Conservation (phyloP, 768 basidiomycete genomes). For the Fomitopsis serialis region DNA sequence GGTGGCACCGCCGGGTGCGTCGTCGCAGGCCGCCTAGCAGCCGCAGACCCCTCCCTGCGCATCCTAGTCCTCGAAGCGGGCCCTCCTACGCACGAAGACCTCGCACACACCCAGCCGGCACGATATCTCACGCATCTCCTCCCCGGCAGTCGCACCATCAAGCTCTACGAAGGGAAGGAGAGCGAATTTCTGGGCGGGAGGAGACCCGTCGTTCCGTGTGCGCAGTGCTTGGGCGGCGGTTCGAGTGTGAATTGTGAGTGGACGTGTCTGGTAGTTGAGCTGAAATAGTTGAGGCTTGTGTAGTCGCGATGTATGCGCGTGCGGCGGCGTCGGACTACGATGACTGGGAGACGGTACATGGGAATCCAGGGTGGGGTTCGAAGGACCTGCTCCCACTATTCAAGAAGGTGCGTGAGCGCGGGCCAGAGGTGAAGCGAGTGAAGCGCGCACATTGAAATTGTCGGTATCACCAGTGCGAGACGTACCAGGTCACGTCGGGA, state of each 20-base stretch:
- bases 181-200: slow-evolving; percentile 44
- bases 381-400: slow-evolving; percentile 48
- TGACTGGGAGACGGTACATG: slow-evolving; percentile 44
- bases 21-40: slow-evolving; percentile 47
- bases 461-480: slow-evolving; percentile 37
- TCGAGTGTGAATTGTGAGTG: slow-evolving; percentile 52
- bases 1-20: slow-evolving; percentile 49
- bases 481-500: slow-evolving; percentile 27
- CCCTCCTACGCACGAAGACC: slow-evolving; percentile 40
- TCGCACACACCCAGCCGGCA: slow-evolving; percentile 48
- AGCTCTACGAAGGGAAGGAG: slow-evolving; percentile 32
- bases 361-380: slow-evolving; percentile 55
- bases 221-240: slow-evolving; percentile 55
- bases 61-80: slow-evolving; percentile 63
- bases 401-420: slow-evolving; percentile 36
- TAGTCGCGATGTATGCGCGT: slow-evolving; percentile 39
- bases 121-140: slow-evolving; percentile 40
- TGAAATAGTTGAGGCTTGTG: background rate
- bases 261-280: background rate
- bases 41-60: slow-evolving; percentile 46
- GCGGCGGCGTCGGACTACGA: slow-evolving; percentile 58
- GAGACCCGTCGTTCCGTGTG: slow-evolving; percentile 35
- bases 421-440: too few species aligned
- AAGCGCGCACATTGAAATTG: too few species aligned
- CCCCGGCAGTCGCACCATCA: slow-evolving; percentile 36